Evolutionary conservation across 2,329 filamentous ascomycete species (phyloP).

Genomic region (Epicoccum nigrum): DNA sequence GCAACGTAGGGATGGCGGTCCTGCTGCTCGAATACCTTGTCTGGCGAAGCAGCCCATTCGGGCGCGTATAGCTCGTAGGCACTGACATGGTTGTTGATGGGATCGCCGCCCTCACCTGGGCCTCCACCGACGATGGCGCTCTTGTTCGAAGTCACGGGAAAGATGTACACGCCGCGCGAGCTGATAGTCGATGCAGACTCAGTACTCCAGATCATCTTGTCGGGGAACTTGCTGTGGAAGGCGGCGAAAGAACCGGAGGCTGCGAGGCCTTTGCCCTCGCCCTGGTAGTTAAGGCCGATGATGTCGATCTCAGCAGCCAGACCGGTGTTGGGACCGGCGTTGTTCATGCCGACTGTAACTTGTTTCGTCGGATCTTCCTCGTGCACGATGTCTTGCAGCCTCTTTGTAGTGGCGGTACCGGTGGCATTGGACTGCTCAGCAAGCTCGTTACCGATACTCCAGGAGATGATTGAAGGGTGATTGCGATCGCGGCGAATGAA

Average conservation of each 20-base stretch:
- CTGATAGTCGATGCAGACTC: slow-evolving; percentile 53
- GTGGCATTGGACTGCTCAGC: slow-evolving; percentile 52
- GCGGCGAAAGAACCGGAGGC: slow-evolving; percentile 50
- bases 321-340: slow-evolving; percentile 48
- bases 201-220: slow-evolving; percentile 51
- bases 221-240: slow-evolving; percentile 55
- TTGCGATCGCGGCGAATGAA: slow-evolving; percentile 62
- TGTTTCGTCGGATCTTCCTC: slow-evolving; percentile 58
- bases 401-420: slow-evolving; percentile 43
- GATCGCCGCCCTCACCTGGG: slow-evolving; percentile 46
- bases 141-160: slow-evolving; percentile 54
- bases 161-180: slow-evolving; percentile 60
- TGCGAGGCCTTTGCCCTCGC: slow-evolving; percentile 53
- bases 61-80: slow-evolving; percentile 61
- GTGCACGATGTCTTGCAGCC: slow-evolving; percentile 52
- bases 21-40: slow-evolving; percentile 60
- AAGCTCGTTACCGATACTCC: slow-evolving; percentile 63
- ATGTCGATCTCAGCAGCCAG: slow-evolving; percentile 55
- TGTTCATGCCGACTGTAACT: slow-evolving; percentile 56
- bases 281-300: slow-evolving; percentile 63
- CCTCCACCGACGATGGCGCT: slow-evolving; percentile 48
- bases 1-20: slow-evolving; percentile 58
- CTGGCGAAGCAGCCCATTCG: slow-evolving; percentile 56
- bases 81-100: slow-evolving; percentile 49
- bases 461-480: slow-evolving; percentile 59